Evolutionary conservation across 169 alveolate species (phyloP), one percentile per base, ranked within the genome.

Genomic region (Plasmodium fragile): DNA sequence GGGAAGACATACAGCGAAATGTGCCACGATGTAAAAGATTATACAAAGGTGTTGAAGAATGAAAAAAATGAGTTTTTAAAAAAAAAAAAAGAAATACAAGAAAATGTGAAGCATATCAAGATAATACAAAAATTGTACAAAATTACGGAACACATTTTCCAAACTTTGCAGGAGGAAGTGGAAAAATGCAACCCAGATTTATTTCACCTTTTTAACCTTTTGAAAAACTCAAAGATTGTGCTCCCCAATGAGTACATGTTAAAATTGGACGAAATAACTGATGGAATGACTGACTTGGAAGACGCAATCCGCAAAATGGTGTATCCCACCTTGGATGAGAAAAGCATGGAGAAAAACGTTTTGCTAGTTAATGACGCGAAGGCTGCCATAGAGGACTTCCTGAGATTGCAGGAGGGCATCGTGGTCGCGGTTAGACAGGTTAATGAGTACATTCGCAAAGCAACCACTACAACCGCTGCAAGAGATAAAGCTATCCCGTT

Each of bases 51-150:
- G 25, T 70, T 84, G 72, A 73, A 84, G 41, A 70, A 65, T 32
- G 77, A 84, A 72, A 84, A 84, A 72, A 72, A 72, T 18, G 18
- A 71, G n/a, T 71, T 45, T 43, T 49, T 84, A 71, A 71, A 45
- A 32, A 49, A 72, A 71, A 84, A 73, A 84, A 84, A 49, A 73
- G 34, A 72, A 43, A 72, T 71, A 45, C 78, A 84, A 84, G 69
- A 72, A 84, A 72, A 71, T 49, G 32, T 45, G 65, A 84, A 73
- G 25, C 52, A 71, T 16, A 72, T 72, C 0, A 84, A 71, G 25
- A 1, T 84, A 22, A 84, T 65, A 3, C 49, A 71, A 13, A 84
- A 84, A 59, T 41, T 84, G 52, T 84, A 84, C 79, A 84, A 84
- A 84, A 84, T 84, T 8, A 34, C 79, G 30, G 73, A 84, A 72